Evolutionary conservation across 768 basidiomycete genomes (phyloP).

Genomic region (Dentipellis sp.): DNA sequence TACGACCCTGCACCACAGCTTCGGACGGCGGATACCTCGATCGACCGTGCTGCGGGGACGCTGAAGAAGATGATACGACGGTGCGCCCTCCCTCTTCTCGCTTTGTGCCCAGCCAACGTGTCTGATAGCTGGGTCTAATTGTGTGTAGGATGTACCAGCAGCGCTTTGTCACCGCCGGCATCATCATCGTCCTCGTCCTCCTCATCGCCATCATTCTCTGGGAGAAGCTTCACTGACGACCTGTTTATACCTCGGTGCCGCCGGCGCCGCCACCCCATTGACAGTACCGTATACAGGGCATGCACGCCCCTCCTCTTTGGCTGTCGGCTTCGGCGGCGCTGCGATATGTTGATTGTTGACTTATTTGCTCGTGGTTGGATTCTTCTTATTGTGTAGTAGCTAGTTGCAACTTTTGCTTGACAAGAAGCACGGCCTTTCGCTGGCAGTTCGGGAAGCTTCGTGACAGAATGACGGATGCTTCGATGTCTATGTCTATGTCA

Average conservation of each 20-base stretch:
- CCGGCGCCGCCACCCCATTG: neutral
- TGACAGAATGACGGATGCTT: too few relatives aligned
- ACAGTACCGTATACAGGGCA: too few relatives aligned
- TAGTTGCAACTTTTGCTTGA: too few relatives aligned
- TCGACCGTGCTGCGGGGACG: slow-evolving; percentile 87
- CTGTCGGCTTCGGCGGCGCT: too few relatives aligned
- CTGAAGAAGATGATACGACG: slow-evolving; percentile 93
- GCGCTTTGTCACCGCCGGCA: slow-evolving; percentile 76
- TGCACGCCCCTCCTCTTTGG: too few relatives aligned
- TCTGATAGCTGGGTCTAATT: slow-evolving; percentile 20
- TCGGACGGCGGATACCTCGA: slow-evolving; percentile 75
- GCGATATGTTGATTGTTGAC: too few relatives aligned
- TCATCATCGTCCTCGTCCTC: slow-evolving; percentile 76
- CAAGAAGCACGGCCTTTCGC: too few relatives aligned
- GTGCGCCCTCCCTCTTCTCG: slow-evolving; percentile 32
- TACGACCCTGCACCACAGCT: slow-evolving; percentile 38
- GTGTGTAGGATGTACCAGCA: slow-evolving; percentile 92
- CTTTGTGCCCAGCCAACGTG: slow-evolving; percentile 7
- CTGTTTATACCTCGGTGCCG: neutral
- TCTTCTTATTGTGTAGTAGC: too few relatives aligned
- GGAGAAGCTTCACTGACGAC: slow-evolving; percentile 43
- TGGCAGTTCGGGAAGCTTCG: too few relatives aligned
- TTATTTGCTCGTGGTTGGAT: too few relatives aligned
- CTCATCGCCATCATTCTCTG: slow-evolving; percentile 78
- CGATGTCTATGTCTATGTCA: too few relatives aligned